Evolutionary conservation across 139 green algal genomes (phyloP), one percentile per base, ranked within the genome.

Genomic region (Haematococcus sp.): DNA sequence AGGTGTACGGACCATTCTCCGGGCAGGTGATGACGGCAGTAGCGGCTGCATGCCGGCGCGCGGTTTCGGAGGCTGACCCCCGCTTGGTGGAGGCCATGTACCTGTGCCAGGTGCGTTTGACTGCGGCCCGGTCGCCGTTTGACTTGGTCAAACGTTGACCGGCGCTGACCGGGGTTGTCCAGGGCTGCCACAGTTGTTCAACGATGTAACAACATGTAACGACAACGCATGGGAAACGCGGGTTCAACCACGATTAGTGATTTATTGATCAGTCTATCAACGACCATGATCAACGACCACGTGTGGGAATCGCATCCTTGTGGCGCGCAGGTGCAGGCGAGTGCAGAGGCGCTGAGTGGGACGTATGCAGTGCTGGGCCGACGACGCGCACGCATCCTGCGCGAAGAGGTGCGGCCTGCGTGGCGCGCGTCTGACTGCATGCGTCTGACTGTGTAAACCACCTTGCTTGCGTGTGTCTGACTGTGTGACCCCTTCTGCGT

Each of bases 41-140:
- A 43, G 84, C 83, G 20, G 76, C 92, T 64, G 92, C 88, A 17
- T 91, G 93, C 71, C 83, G 91, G 46, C 79, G 84, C 25, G 92
- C 93, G 0, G 84, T 99, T 20, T 25, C 94, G 60, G 91, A 94
- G 75, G 85, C 83, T 0, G 80, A 87, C 19, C 90, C 96, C 0
- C 83, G 96, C 1, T 83, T 99, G 63, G 93, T 96, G 46, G 95
- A 99, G 84, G 94, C 96, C 32, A 89, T 97, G 85, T 98, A 97
- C 77, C 77, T 97, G 43, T 96, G 90, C 58, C 91, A 97, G 80
- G 87, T 94, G 59, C 25, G 54, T 63, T 4, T 27, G 54, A 17
- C 54, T 11, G 54, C 54, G 40, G 40, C n/a, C n/a, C n/a, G n/a
- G n/a, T n/a, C n/a, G n/a, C n/a, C n/a, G n/a, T n/a, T n/a, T n/a